Conservation (phyloP, 2,329 filamentous ascomycete genomes). For the Parascedosporium putredinis region DNA sequence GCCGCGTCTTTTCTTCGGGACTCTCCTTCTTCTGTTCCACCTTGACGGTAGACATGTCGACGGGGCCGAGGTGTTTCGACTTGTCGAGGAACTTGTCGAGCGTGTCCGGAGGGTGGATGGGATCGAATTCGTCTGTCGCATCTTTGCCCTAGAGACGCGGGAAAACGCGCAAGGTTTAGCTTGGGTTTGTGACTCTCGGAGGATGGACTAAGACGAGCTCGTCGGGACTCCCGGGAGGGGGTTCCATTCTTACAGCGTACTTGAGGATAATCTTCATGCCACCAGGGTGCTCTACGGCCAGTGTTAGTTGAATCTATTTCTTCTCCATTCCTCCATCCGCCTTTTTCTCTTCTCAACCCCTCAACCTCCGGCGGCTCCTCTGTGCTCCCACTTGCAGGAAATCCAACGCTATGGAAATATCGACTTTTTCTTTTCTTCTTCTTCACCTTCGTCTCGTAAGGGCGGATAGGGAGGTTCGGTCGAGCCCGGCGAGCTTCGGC, state of each 20-base stretch:
- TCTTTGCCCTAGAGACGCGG: constrained; percentile 61
- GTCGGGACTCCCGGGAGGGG: too few relatives aligned
- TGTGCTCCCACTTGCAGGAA: background rate
- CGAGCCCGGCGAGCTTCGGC: too few relatives aligned
- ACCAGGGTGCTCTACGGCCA: constrained; percentile 82
- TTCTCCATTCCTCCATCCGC: background rate
- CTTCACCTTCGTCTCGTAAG: background rate
- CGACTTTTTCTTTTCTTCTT: too few relatives aligned
- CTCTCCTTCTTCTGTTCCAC: constrained; percentile 52
- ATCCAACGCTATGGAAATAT: background rate
- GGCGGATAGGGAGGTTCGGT: too few relatives aligned
- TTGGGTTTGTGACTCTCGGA: too few relatives aligned
- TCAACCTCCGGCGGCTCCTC: background rate
- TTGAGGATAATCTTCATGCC: constrained; percentile 91
- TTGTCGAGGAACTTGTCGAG: constrained; percentile 73
- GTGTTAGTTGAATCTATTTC: too few relatives aligned
- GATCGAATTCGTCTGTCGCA: constrained; percentile 84
- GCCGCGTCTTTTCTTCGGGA: constrained; percentile 50
- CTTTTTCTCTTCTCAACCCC: background rate
- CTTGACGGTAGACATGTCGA: constrained; percentile 75
- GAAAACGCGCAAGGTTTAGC: too few relatives aligned
- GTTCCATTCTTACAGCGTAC: constrained; percentile 54
- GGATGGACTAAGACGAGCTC: too few relatives aligned
- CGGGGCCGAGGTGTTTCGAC: constrained; percentile 79
- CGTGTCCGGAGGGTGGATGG: constrained; percentile 80